These are phyloP conservation scores for Leishmania amazonensis DNA, from an alignment of 208 protist species.

Conservation along the genomic window DNA sequence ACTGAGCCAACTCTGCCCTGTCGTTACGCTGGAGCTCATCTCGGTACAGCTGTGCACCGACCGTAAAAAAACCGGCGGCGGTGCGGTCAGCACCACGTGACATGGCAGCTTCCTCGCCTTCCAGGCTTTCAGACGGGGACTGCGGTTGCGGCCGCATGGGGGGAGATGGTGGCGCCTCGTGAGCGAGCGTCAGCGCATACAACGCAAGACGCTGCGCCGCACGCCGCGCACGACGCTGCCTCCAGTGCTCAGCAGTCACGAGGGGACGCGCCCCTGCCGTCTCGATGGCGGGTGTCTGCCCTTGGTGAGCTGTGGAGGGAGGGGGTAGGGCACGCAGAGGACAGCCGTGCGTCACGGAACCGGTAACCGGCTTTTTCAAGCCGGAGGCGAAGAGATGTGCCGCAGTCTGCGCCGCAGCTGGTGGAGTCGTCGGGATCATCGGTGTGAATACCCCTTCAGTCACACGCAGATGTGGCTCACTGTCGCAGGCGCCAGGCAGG, in stretches of 20 bases:
- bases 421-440: neutral
- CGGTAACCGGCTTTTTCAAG: neutral
- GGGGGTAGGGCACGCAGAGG: neutral
- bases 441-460: neutral
- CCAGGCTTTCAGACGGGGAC: too few relatives aligned
- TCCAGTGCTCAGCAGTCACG: constrained; percentile 1
- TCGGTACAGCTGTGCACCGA: neutral
- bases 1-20: constrained; percentile 2
- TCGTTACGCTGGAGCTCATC: constrained; percentile 6
- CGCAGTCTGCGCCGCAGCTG: neutral
- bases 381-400: neutral
- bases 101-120: neutral
- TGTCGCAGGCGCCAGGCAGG: neutral
- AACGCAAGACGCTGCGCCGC: neutral
- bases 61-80: neutral
- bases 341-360: neutral
- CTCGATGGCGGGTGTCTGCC: neutral
- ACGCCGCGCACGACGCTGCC: constrained; percentile 3
- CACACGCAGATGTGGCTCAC: neutral
- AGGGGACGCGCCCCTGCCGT: neutral
- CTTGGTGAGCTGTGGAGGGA: neutral
- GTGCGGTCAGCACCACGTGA: neutral
- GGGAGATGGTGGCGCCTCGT: neutral
- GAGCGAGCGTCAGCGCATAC: neutral
- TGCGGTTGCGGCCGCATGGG: neutral